Evolutionary conservation across 306 rosid genomes (phyloP), one percentile per base, ranked within the genome.

Genomic region (Corylus americana): DNA sequence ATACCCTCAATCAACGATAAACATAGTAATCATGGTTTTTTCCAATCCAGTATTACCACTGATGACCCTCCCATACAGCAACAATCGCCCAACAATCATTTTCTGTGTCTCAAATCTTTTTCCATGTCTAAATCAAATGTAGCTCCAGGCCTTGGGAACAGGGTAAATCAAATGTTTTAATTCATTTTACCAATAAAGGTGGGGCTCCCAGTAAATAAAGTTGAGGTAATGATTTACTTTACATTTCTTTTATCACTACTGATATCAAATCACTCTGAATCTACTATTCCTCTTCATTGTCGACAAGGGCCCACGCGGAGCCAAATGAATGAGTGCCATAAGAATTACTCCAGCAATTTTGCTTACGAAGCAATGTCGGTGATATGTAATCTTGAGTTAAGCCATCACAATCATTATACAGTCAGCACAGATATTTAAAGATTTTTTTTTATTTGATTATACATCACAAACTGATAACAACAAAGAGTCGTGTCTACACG

Each of bases 261-360:
- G 18, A 13, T 2, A 63, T 16, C 70, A 31, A 35, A 63, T 35
- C 16, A 37, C 16, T 39, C 70, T 64, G 31, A 64, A 31, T 64
- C n/a, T 64, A 17, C 16, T 42, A 31, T 64, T 35, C 25, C 70
- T 16, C 13, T 14, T 7, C 47, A 31, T 35, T 64, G 47, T 31
- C 14, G n/a, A 64, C 70, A 35, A 37, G 70, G 70, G 45, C 70
- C 70, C 70, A 64, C 70, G 7, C 4, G 62, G 62, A 64, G 47
- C 13, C 35, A 35, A 64, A 6, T 3, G 48, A 64, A 13, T 16
- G 70, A 1, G 22, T 35, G 70, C 12, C 48, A 1, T 31, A 14
- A 64, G 11, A 35, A 35, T 64, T 35, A 64, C 70, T 64, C 17
- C 47, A 6, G 70, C 1, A 64, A 7, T 7, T 14, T 63, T 14